Conservation (phyloP, 306 rosid genomes). For the Neltuma alba region DNA sequence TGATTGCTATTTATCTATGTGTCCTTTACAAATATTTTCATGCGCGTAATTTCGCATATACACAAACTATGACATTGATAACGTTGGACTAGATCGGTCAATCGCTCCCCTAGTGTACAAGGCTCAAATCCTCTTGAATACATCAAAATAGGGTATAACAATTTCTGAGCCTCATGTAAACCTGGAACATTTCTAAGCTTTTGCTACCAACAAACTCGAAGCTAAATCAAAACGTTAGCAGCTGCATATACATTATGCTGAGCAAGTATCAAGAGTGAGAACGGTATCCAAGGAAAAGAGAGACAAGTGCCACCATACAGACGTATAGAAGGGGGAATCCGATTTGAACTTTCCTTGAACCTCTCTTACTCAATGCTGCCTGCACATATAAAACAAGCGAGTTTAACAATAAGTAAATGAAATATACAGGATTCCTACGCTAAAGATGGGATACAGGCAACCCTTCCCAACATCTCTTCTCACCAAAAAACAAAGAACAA, state of each 20-base stretch:
- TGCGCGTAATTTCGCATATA: conserved; percentile 34
- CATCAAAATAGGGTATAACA: conserved; percentile 5
- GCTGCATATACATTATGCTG: conserved; percentile 26
- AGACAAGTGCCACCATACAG: conserved; percentile 75
- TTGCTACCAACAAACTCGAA: conserved; percentile 33
- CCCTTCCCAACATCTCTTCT: not conserved
- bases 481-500: not conserved
- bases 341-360: conserved; percentile 56
- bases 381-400: conserved; percentile 41
- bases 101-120: not conserved
- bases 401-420: conserved; percentile 27
- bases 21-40: conserved; percentile 38
- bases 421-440: not conserved
- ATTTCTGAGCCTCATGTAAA: conserved; percentile 22
- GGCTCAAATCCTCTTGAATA: not conserved
- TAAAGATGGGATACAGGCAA: not conserved
- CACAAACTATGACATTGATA: conserved; percentile 28
- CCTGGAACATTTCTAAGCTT: conserved; percentile 39
- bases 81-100: conserved; percentile 22
- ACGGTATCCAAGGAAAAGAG: conserved; percentile 67
- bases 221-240: conserved; percentile 36
- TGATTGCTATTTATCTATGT: conserved; percentile 26
- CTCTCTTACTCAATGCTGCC: conserved; percentile 58
- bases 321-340: conserved; percentile 84
- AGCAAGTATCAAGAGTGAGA: conserved; percentile 51